phyloP scores from a whole-genome alignment of 345 rosid genomes.

The Eucalyptus coolabah region DNA sequence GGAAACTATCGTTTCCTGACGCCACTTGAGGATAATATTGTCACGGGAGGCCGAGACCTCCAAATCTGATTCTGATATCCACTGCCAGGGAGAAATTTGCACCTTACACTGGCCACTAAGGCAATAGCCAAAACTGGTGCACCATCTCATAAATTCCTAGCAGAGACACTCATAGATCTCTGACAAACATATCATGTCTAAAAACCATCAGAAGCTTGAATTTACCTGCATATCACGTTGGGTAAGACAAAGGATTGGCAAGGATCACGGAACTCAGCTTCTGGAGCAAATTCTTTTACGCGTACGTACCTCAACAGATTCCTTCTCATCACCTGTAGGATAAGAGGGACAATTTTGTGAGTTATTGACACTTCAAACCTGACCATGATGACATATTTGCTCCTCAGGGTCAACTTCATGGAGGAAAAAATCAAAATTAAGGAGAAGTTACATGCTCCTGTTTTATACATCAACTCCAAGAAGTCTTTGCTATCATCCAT shows the following conservation, averaged over 20 bases:
- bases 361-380: background rate
- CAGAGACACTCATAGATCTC: background rate
- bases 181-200: background rate
- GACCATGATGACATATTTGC: background rate
- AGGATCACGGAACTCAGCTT: constrained; percentile 66
- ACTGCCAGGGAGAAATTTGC: background rate
- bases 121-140: background rate
- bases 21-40: background rate
- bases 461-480: background rate
- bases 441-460: background rate
- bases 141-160: background rate
- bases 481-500: background rate
- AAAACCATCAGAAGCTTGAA: background rate
- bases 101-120: background rate
- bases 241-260: constrained; percentile 64
- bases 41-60: background rate
- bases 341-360: background rate
- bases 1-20: background rate
- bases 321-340: constrained; percentile 53
- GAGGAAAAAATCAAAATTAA: background rate
- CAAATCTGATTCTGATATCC: background rate
- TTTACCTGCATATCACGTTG: constrained; percentile 75
- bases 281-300: constrained; percentile 73
- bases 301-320: constrained; percentile 66
- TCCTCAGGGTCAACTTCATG: background rate